These are phyloP conservation scores for Neocucurbitaria cava DNA, from an alignment of 2,329 filamentous ascomycete species.

Conservation along the genomic window DNA sequence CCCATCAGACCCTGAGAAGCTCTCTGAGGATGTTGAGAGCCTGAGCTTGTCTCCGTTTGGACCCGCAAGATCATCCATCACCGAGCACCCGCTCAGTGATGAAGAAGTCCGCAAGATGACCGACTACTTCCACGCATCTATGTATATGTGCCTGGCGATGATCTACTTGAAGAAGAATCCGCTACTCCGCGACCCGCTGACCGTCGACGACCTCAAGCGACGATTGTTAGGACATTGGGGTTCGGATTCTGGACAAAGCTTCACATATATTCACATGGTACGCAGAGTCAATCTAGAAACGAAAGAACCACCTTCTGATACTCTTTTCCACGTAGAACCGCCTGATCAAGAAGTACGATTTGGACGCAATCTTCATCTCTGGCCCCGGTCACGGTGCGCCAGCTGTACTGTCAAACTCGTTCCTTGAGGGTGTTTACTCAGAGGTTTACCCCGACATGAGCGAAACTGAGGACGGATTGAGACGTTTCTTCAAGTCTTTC, in stretches of 20 bases:
- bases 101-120: slow-evolving; percentile 74
- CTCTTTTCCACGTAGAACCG: slow-evolving; percentile 59
- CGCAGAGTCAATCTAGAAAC: not conserved
- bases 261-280: slow-evolving; percentile 78
- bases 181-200: slow-evolving; percentile 72
- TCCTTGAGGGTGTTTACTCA: slow-evolving; percentile 78
- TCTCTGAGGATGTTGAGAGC: slow-evolving; percentile 36
- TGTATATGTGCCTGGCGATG: slow-evolving; percentile 81
- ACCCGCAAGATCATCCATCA: slow-evolving; percentile 68
- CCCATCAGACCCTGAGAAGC: slow-evolving; percentile 32
- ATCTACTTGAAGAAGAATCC: slow-evolving; percentile 79
- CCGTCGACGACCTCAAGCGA: slow-evolving; percentile 74
- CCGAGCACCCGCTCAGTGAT: slow-evolving; percentile 65
- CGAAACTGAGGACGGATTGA: slow-evolving; percentile 71
- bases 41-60: slow-evolving; percentile 66
- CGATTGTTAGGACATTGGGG: slow-evolving; percentile 81
- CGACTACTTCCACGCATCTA: slow-evolving; percentile 75
- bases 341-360: slow-evolving; percentile 79
- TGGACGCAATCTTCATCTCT: slow-evolving; percentile 75
- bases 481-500: slow-evolving; percentile 82
- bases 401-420: slow-evolving; percentile 76
- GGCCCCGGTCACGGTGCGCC: slow-evolving; percentile 81
- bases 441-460: slow-evolving; percentile 79
- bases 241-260: slow-evolving; percentile 79
- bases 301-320: not conserved